Percentiles rank a stretch among this genome's conserved stretches.
Conservation (phyloP, 768 basidiomycete genomes). For the Suillus lakei region DNA sequence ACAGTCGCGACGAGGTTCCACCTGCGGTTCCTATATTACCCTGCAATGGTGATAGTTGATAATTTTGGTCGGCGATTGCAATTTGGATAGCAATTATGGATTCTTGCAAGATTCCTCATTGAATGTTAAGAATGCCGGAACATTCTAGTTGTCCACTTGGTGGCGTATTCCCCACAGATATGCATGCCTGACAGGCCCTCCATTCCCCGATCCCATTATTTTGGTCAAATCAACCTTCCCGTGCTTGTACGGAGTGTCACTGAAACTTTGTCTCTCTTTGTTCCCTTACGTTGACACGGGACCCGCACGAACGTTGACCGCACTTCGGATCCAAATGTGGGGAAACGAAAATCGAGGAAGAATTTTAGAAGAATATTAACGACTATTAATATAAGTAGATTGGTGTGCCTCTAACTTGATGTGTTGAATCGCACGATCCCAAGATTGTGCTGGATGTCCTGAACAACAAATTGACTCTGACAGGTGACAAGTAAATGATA, state of each 20-base stretch:
- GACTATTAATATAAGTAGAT: not conserved
- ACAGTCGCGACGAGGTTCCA: conserved; percentile 5
- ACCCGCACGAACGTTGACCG: not conserved
- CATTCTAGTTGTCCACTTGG: conserved; percentile 2
- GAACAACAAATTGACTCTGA: not conserved
- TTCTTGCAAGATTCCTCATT: not conserved
- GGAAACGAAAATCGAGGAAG: conserved; percentile 6
- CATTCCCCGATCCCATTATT: conserved; percentile 12
- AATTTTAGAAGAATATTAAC: not conserved
- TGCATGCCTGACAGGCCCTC: not conserved
- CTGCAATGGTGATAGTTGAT: conserved; percentile 4
- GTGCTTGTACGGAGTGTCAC: not conserved
- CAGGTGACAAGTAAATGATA: no score
- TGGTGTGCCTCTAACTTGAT: not conserved
- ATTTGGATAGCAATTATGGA: conserved; percentile 5
- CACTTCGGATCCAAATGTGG: conserved; percentile 4
- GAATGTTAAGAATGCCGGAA: not conserved
- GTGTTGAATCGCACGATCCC: not conserved
- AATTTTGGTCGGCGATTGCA: not conserved
- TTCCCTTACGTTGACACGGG: conserved; percentile 5
- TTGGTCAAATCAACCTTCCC: not conserved
- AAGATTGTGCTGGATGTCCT: not conserved
- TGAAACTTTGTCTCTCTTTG: not conserved
- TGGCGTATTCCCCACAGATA: not conserved
- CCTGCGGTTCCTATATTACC: conserved; percentile 4